phyloP scores from a whole-genome alignment of 1,284 basidiomycete genomes.

The Cystobasidium slooffiae region DNA sequence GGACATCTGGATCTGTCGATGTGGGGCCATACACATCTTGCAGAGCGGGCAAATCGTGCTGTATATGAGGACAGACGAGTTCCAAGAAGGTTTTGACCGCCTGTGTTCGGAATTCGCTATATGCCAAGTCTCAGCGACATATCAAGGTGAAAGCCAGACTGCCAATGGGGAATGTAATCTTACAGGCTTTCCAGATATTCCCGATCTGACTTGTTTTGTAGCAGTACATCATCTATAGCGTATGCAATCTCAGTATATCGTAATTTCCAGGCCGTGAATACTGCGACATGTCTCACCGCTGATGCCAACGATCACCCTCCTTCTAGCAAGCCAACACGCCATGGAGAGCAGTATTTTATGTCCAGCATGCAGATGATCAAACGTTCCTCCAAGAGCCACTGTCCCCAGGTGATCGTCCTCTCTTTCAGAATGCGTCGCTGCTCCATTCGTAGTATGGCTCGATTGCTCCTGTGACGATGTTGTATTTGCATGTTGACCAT shows the following conservation, averaged over 20 bases:
- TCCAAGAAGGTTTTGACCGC: constrained; percentile 68
- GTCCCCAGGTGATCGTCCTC: constrained; percentile 47
- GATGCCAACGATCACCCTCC: constrained; percentile 86
- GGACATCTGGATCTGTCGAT: constrained; percentile 76
- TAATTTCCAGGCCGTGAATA: neutral
- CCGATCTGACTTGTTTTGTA: constrained; percentile 74
- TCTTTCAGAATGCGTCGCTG: neutral
- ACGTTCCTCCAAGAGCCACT: constrained; percentile 73
- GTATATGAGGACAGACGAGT: constrained; percentile 60
- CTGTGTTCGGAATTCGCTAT: constrained; percentile 60
- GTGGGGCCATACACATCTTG: constrained; percentile 86
- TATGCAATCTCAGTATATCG: constrained; percentile 1
- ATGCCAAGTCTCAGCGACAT: neutral
- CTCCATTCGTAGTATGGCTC: neutral
- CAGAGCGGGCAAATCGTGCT: constrained; percentile 16
- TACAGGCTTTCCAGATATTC: constrained; percentile 71
- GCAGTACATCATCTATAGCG: constrained; percentile 68
- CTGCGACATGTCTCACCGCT: constrained; percentile 64
- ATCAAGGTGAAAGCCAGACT: too few species aligned
- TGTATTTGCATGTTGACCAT: neutral
- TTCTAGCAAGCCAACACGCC: constrained; percentile 75
- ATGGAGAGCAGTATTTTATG: constrained; percentile 97
- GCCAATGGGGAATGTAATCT: neutral
- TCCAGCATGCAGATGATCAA: constrained; percentile 95
- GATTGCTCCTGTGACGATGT: neutral